phyloP scores from a whole-genome alignment of 768 basidiomycete species.

The Lactifluus hygrophoroides region DNA sequence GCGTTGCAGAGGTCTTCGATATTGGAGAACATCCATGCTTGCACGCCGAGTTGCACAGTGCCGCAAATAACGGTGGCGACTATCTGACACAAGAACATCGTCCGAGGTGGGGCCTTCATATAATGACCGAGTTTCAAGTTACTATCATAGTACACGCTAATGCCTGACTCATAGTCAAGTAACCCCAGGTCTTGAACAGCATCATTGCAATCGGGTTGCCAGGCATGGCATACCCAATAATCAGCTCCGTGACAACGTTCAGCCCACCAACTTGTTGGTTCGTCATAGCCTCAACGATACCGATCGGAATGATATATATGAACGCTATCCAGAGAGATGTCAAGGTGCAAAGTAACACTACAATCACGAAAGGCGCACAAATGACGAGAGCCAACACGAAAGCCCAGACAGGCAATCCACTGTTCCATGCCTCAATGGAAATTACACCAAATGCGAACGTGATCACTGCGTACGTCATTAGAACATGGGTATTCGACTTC shows the following conservation, averaged over 20 bases:
- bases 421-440: constrained; percentile 63
- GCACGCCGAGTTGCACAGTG: constrained; percentile 68
- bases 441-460: constrained; percentile 66
- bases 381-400: constrained; percentile 58
- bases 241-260: constrained; percentile 70
- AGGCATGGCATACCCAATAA: constrained; percentile 75
- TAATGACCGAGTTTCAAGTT: constrained; percentile 72
- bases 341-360: not conserved
- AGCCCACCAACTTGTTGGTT: constrained; percentile 69
- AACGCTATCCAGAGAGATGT: constrained; percentile 25
- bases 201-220: constrained; percentile 78
- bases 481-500: constrained; percentile 35
- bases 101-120: constrained; percentile 65
- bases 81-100: constrained; percentile 68
- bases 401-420: constrained; percentile 61
- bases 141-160: constrained; percentile 56
- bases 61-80: constrained; percentile 60
- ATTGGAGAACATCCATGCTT: constrained; percentile 69
- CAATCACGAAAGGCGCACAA: not conserved
- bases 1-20: constrained; percentile 50
- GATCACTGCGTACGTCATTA: constrained; percentile 25
- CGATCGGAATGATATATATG: constrained; percentile 68
- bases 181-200: constrained; percentile 83
- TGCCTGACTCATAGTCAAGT: constrained; percentile 63
- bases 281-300: constrained; percentile 71